Evolutionary conservation across 2,329 filamentous ascomycete species (phyloP).

Genomic region (Trichoderma afroharzianum): DNA sequence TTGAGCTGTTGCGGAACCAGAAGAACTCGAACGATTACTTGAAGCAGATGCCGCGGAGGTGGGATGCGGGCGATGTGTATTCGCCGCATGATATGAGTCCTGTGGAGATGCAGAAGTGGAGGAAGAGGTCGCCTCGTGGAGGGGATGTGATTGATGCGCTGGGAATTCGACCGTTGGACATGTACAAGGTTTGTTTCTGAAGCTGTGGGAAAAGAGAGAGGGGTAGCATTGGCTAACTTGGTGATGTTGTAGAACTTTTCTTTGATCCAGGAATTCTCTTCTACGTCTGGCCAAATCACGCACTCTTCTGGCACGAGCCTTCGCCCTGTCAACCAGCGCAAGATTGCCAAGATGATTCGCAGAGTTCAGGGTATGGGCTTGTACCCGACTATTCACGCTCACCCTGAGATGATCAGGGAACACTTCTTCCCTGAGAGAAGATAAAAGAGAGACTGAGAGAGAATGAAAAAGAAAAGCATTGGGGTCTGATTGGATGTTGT

Average conservation of each 20-base stretch:
- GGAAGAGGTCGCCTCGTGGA: slow-evolving; percentile 52
- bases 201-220: not conserved
- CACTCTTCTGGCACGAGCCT: slow-evolving; percentile 73
- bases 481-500: not conserved
- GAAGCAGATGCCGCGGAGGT: slow-evolving; percentile 65
- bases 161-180: slow-evolving; percentile 72
- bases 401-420: slow-evolving; percentile 71
- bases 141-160: slow-evolving; percentile 76
- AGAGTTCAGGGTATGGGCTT: slow-evolving; percentile 84
- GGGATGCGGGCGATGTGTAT: slow-evolving; percentile 80
- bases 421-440: slow-evolving; percentile 30
- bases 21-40: slow-evolving; percentile 51
- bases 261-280: slow-evolving; percentile 85
- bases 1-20: slow-evolving; percentile 38
- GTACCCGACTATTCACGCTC: slow-evolving; percentile 85
- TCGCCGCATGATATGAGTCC: slow-evolving; percentile 81
- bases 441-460: not conserved
- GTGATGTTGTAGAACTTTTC: slow-evolving; percentile 70
- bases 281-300: slow-evolving; percentile 79
- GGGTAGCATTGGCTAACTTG: not conserved
- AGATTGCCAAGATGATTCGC: slow-evolving; percentile 87
- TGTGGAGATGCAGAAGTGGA: slow-evolving; percentile 79
- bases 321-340: slow-evolving; percentile 84
- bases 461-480: not conserved
- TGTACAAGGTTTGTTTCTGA: slow-evolving; percentile 64